Base-by-base conservation (phyloP, 2,329 filamentous ascomycete species). In the Juglanconis juglandina region DNA sequence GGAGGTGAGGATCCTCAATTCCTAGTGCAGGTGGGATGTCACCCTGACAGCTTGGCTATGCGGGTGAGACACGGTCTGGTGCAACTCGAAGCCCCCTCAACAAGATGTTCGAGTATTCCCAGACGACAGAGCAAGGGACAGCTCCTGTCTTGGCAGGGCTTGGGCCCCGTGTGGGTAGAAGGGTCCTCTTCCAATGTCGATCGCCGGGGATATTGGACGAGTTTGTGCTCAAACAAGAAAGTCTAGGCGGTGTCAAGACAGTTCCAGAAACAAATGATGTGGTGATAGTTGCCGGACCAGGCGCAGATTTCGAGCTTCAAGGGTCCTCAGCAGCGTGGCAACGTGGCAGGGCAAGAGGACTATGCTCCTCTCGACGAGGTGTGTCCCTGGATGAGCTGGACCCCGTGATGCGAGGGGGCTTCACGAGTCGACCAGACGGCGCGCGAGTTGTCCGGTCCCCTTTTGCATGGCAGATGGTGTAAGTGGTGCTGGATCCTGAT, bases 1-100 rank as follows among this genome's bases (percentile, higher is more conserved):
- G 44, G 33, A 42, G 24, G 46, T 44, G 9, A 42, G 41, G 34
- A 30, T 3, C 30, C 13, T 48, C 8, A 10, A 48, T 32, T 1
- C 14, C 5, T 37, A 34, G 41, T 41, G 57, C 57, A 39, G 57
- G 57, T 53, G 59, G 48, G 48, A 56, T 62, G 57, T 62, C 57
- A 62, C 57, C 53, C 55, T 53, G 44, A 47, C 32, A 39, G 50
- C 34, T 44, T 47, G 33, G 41, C 32, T 33, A 14, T 35, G 32
- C 37, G 14, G 24, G 60, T 44, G 52, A 50, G 59, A 50, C 42
- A 48, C 41, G 24, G 30, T n/a, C 41, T 56, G 34, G 5, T 49
- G 44, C 39, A 33, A 34, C 8, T 47, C 47, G 44, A 56, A 53
- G 30, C 53, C 47, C 32, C n/a, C 35, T 35, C 58, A 41, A 53